These are phyloP conservation scores for Ceraceosorus guamensis DNA, from an alignment of 1,284 basidiomycete genomes.

Conservation along the genomic window DNA sequence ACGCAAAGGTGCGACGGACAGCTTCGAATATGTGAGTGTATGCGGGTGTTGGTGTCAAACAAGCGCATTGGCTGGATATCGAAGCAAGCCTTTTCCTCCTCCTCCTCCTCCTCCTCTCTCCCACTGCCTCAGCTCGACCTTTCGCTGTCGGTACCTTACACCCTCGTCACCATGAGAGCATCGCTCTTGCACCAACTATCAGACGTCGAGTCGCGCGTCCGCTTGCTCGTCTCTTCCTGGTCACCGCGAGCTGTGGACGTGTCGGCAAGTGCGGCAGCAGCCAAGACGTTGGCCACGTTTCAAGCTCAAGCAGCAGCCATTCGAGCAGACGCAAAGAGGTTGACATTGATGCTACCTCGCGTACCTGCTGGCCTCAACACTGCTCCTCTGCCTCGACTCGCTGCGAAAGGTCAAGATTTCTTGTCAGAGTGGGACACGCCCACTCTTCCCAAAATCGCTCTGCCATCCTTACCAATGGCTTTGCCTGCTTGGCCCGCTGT, in stretches of 20 bases:
- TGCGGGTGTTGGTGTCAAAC: no score
- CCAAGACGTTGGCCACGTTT: constrained; percentile 19
- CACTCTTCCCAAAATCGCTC: not conserved
- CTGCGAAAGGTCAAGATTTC: no score
- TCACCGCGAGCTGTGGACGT: not conserved
- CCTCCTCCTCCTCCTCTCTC: no score
- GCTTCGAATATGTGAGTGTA: no score
- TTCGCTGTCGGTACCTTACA: constrained; percentile 26
- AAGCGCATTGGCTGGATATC: no score
- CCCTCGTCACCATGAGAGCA: constrained; percentile 24
- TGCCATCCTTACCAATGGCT: constrained; percentile 2
- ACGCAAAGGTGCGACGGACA: no score
- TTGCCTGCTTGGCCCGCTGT: not conserved
- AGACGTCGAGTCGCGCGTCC: constrained; percentile 25
- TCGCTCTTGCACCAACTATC: constrained; percentile 27
- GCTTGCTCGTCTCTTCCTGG: constrained; percentile 14
- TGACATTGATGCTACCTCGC: constrained; percentile 21
- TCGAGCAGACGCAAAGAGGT: constrained; percentile 23
- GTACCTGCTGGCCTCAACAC: not conserved
- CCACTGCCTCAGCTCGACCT: constrained; percentile 35
- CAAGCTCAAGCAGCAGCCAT: constrained; percentile 33
- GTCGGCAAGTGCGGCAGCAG: constrained; percentile 2
- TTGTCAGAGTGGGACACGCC: no score
- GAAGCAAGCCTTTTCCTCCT: no score
- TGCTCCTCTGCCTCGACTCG: no score